Percentiles rank a stretch among this genome's conserved stretches.
phyloP scores from a whole-genome alignment of 2,329 filamentous ascomycete species.

The Aotearoamyces nothofagi region DNA sequence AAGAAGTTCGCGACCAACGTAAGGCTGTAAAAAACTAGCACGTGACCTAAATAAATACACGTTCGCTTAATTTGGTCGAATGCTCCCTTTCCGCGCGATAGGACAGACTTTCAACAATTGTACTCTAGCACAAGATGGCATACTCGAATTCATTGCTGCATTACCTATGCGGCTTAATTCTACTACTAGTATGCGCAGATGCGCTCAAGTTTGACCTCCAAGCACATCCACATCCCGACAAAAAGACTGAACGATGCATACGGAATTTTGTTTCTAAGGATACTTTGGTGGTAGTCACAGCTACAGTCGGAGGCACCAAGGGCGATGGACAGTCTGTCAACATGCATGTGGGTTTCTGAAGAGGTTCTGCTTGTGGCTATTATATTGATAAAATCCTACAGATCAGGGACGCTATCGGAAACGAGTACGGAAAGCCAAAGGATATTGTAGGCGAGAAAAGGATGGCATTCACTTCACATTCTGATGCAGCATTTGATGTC shows the following conservation, averaged over 20 bases:
- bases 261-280: slow-evolving; percentile 90
- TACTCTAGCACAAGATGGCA: slow-evolving; percentile 37
- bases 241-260: slow-evolving; percentile 72
- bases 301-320: slow-evolving; percentile 68
- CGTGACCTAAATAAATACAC: no score
- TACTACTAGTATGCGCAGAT: slow-evolving; percentile 35
- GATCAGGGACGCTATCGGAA: slow-evolving; percentile 91
- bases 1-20: no score
- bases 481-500: slow-evolving; percentile 86
- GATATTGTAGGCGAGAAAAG: slow-evolving; percentile 73
- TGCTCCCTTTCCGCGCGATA: background rate
- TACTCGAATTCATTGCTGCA: slow-evolving; percentile 36
- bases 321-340: slow-evolving; percentile 90
- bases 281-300: slow-evolving; percentile 89
- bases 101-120: no score
- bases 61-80: background rate
- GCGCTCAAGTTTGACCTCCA: slow-evolving; percentile 90
- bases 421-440: slow-evolving; percentile 85
- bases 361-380: background rate
- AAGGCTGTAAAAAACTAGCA: no score
- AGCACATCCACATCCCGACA: slow-evolving; percentile 48
- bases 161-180: slow-evolving; percentile 40
- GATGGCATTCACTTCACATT: slow-evolving; percentile 85
- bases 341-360: slow-evolving; percentile 60
- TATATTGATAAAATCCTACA: slow-evolving; percentile 22